These are phyloP conservation scores for Alternaria arbusti DNA, from an alignment of 2,329 filamentous ascomycete genomes.

Conservation along the genomic window DNA sequence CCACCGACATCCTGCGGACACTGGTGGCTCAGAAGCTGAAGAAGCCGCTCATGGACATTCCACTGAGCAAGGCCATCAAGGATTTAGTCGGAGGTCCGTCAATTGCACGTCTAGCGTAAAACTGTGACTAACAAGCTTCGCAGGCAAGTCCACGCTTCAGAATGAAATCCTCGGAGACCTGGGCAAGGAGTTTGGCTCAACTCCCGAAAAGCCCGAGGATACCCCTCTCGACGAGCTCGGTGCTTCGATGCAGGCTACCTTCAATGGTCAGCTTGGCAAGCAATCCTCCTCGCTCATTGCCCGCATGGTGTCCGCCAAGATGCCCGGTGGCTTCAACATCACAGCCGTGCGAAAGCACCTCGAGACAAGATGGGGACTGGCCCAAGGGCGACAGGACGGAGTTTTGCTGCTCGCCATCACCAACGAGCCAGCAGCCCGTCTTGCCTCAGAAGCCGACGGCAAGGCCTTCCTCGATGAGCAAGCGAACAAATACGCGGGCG, in stretches of 20 bases:
- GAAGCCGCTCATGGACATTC: slow-evolving; percentile 87
- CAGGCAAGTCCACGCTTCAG: slow-evolving; percentile 97
- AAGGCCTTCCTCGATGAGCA: slow-evolving; percentile 92
- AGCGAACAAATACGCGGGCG: slow-evolving; percentile 85
- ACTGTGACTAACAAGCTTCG: slow-evolving; percentile 19
- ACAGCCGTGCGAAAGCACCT: slow-evolving; percentile 94
- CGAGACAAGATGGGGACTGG: slow-evolving; percentile 91
- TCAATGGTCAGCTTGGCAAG: slow-evolving; percentile 97
- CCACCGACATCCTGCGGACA: slow-evolving; percentile 86
- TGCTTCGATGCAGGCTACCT: slow-evolving; percentile 96
- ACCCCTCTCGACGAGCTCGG: slow-evolving; percentile 94
- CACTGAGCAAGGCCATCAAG: slow-evolving; percentile 95
- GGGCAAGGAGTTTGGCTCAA: slow-evolving; percentile 97
- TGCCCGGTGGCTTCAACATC: slow-evolving; percentile 99
- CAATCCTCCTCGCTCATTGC: slow-evolving; percentile 93
- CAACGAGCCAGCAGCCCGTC: slow-evolving; percentile 86
- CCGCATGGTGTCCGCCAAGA: slow-evolving; percentile 95
- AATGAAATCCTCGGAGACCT: slow-evolving; percentile 98
- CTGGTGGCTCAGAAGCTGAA: slow-evolving; percentile 97
- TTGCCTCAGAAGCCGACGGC: slow-evolving; percentile 87
- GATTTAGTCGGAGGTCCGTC: slow-evolving; percentile 92
- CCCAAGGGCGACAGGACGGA: slow-evolving; percentile 85
- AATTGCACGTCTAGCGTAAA: slow-evolving; percentile 2
- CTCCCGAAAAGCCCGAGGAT: slow-evolving; percentile 98
- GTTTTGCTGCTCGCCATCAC: slow-evolving; percentile 87